A percentile compares a stretch with the other conserved stretches of the same genome.
These are phyloP conservation scores for Salix dunnii DNA, from an alignment of 345 rosid species.

Conservation along the genomic window DNA sequence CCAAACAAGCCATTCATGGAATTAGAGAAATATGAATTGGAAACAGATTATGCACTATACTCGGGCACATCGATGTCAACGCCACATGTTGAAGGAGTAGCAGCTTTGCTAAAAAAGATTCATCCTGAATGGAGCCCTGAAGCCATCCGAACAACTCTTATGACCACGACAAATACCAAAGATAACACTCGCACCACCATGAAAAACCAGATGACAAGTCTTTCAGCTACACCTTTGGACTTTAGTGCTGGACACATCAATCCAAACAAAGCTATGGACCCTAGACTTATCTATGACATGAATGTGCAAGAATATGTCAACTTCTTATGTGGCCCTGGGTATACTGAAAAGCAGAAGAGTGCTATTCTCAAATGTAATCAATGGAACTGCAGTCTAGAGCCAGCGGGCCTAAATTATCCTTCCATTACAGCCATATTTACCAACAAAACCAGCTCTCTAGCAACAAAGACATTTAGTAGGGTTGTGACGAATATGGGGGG, in stretches of 20 bases:
- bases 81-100: slow-evolving; percentile 21
- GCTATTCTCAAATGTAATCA: slow-evolving; percentile 26
- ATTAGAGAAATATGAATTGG: slow-evolving; percentile 25
- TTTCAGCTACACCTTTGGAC: slow-evolving; percentile 40
- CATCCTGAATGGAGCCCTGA: slow-evolving; percentile 27
- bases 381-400: slow-evolving; percentile 33
- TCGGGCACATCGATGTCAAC: slow-evolving; percentile 37
- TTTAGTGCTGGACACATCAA: slow-evolving; percentile 40
- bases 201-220: slow-evolving; percentile 13
- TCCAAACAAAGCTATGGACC: slow-evolving; percentile 46
- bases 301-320: slow-evolving; percentile 34
- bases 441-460: neutral
- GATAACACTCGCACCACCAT: slow-evolving; percentile 23
- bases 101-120: slow-evolving; percentile 13
- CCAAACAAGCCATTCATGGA: slow-evolving; percentile 17
- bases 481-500: slow-evolving; percentile 20
- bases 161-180: slow-evolving; percentile 26
- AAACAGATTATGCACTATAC: slow-evolving; percentile 31
- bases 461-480: slow-evolving; percentile 5
- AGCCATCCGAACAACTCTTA: slow-evolving; percentile 19
- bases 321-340: slow-evolving; percentile 36
- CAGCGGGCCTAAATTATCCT: slow-evolving; percentile 34
- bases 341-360: slow-evolving; percentile 33
- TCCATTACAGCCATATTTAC: slow-evolving; percentile 21
- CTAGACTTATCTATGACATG: slow-evolving; percentile 41